Percentiles rank a stretch among this genome's conserved stretches.
phyloP scores from a whole-genome alignment of 306 rosid genomes.

The Lotus japonicus region DNA sequence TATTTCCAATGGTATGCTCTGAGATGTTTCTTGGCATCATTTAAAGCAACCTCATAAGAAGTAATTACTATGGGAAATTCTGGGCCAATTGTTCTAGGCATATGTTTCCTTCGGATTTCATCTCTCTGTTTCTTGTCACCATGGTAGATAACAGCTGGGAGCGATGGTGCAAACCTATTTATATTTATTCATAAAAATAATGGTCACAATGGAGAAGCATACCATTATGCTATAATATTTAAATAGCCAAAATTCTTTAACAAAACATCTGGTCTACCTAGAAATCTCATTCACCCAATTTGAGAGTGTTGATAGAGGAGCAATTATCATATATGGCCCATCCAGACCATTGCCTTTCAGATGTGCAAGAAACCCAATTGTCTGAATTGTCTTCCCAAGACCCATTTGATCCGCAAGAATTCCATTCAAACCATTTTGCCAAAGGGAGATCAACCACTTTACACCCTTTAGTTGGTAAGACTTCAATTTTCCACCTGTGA shows the following conservation, averaged over 20 bases:
- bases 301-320: conserved; percentile 93
- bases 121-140: conserved; percentile 68
- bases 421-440: conserved; percentile 99
- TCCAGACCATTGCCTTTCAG: conserved; percentile 74
- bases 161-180: conserved; percentile 74
- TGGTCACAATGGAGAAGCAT: conserved; percentile 4
- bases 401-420: conserved; percentile 99
- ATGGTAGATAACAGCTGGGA: conserved; percentile 60
- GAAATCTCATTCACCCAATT: conserved; percentile 84
- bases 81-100: conserved; percentile 76
- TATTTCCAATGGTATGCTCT: conserved; percentile 76
- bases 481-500: conserved; percentile 88
- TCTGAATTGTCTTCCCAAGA: conserved; percentile 98
- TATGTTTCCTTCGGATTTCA: conserved; percentile 64
- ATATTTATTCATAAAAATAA: not conserved
- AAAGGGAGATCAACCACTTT: conserved; percentile 94
- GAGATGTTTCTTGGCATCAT: conserved; percentile 55
- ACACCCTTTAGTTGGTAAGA: conserved; percentile 89
- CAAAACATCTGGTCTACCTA: conserved; percentile 52
- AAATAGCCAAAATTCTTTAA: not conserved
- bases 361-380: conserved; percentile 88
- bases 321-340: conserved; percentile 88
- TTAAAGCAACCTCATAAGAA: conserved; percentile 86
- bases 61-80: conserved; percentile 79
- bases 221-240: not conserved